Conservation (phyloP, 2,329 filamentous ascomycete genomes). For the Epichloe sylvatica region DNA sequence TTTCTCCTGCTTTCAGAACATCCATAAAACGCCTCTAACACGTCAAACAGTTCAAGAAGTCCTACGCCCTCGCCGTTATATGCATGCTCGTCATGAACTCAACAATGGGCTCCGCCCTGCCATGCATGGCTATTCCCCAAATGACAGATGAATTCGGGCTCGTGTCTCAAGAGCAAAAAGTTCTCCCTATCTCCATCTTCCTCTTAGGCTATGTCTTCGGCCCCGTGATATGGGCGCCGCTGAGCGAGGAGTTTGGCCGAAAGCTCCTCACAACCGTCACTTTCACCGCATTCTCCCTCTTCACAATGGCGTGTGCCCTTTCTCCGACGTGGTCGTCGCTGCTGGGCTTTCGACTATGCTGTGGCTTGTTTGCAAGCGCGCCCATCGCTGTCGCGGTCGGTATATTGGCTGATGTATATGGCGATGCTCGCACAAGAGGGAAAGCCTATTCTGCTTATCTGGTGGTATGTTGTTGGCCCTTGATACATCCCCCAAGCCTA, state of each 20-base stretch:
- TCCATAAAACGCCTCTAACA: not conserved
- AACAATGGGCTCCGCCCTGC: conserved; percentile 51
- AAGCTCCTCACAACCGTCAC: conserved; percentile 30
- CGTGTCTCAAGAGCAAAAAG: conserved; percentile 29
- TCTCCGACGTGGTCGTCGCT: conserved; percentile 38
- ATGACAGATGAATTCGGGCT: conserved; percentile 45
- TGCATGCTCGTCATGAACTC: conserved; percentile 52
- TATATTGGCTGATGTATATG: conserved; percentile 53
- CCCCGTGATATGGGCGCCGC: conserved; percentile 47
- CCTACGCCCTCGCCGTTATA: conserved; percentile 36
- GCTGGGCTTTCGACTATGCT: conserved; percentile 40
- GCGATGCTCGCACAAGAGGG: conserved; percentile 19
- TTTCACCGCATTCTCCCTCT: conserved; percentile 34
- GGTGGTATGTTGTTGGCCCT: conserved; percentile 27
- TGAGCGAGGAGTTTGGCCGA: conserved; percentile 52
- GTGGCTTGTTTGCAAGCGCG: conserved; percentile 39
- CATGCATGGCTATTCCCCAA: conserved; percentile 45
- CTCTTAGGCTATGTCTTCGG: conserved; percentile 50
- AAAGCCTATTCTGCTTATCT: conserved; percentile 31
- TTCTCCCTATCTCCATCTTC: conserved; percentile 49
- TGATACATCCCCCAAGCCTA: not conserved
- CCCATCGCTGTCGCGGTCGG: conserved; percentile 50
- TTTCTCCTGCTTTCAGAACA: not conserved
- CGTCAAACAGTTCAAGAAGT: conserved; percentile 35
- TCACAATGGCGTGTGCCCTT: conserved; percentile 42